These are phyloP conservation scores for Agapanthus africanus DNA, from an alignment of 106 monocot genomes.

Conservation along the genomic window DNA sequence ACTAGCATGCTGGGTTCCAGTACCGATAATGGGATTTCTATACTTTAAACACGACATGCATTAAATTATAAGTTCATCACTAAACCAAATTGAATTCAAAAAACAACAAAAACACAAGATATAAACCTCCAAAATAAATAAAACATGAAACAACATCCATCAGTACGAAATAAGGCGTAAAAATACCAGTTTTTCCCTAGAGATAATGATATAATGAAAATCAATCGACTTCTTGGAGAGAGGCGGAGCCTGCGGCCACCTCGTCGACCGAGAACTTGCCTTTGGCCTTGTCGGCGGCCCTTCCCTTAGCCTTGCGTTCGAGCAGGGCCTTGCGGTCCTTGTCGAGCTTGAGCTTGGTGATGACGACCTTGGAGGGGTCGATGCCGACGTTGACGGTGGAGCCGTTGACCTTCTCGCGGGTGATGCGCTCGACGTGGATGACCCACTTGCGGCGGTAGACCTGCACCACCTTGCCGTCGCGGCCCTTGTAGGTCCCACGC, in stretches of 20 bases:
- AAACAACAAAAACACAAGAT: too few species aligned
- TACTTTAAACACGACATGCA: too few species aligned
- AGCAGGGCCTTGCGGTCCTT: slow-evolving; percentile 70
- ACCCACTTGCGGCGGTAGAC: slow-evolving; percentile 76
- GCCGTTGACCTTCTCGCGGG: slow-evolving; percentile 73
- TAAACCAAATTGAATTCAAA: too few species aligned
- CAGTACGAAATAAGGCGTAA: too few species aligned
- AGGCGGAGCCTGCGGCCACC: slow-evolving; percentile 55
- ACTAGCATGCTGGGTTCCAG: too few species aligned
- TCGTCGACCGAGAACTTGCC: slow-evolving; percentile 76
- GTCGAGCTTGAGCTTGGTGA: slow-evolving; percentile 82
- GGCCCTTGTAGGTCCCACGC: slow-evolving; percentile 74
- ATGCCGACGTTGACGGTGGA: slow-evolving; percentile 78
- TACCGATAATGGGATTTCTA: too few species aligned
- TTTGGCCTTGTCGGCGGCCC: slow-evolving; percentile 73
- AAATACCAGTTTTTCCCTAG: too few species aligned
- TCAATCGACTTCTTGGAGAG: slow-evolving; percentile 63
- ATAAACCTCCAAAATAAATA: too few species aligned
- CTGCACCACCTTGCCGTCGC: slow-evolving; percentile 79
- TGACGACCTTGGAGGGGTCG: slow-evolving; percentile 58
- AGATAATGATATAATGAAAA: too few species aligned
- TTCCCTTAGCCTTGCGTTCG: slow-evolving; percentile 60
- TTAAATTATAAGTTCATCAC: too few species aligned
- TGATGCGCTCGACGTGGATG: slow-evolving; percentile 74
- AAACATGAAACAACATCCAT: too few species aligned